Percentiles rank a stretch among this genome's conserved stretches.
Conservation (phyloP, 305 asterid species). For the Ajuga reptans region DNA sequence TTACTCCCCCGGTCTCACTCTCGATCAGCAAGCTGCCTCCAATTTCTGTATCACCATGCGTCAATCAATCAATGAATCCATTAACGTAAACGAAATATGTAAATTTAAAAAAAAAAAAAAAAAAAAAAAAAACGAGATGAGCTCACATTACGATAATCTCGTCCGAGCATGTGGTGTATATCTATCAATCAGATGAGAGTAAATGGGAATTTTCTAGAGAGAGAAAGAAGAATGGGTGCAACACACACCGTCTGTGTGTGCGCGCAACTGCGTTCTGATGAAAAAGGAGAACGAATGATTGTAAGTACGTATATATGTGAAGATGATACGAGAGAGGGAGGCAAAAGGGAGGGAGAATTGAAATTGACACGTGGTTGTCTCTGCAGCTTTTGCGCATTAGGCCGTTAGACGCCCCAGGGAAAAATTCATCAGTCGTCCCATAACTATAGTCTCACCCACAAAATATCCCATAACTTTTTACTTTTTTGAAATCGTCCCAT, state of each 20-base stretch:
- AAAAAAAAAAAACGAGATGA: neutral
- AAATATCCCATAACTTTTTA: too few relatives aligned
- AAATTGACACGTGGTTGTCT: conserved; percentile 18
- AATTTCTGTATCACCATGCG: neutral
- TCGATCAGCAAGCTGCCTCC: conserved; percentile 16
- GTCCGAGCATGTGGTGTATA: neutral
- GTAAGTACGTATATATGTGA: neutral
- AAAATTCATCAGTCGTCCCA: too few relatives aligned
- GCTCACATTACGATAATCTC: conserved; percentile 13
- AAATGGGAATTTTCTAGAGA: neutral
- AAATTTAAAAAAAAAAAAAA: too few relatives aligned
- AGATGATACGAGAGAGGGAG: conserved; percentile 3
- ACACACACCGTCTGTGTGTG: conserved; percentile 10
- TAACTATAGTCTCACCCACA: too few relatives aligned
- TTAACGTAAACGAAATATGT: neutral
- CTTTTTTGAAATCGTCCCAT: too few relatives aligned
- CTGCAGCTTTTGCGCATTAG: neutral
- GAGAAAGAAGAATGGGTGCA: conserved; percentile 1
- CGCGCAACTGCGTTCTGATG: neutral
- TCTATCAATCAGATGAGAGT: neutral
- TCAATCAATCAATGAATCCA: neutral
- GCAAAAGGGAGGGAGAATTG: conserved; percentile 16
- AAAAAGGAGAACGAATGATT: neutral
- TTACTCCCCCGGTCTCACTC: neutral
- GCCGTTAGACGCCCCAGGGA: conserved; percentile 17